These are phyloP conservation scores for Penicillium steckii DNA, from an alignment of 495 filamentous ascomycete species.

Conservation along the genomic window DNA sequence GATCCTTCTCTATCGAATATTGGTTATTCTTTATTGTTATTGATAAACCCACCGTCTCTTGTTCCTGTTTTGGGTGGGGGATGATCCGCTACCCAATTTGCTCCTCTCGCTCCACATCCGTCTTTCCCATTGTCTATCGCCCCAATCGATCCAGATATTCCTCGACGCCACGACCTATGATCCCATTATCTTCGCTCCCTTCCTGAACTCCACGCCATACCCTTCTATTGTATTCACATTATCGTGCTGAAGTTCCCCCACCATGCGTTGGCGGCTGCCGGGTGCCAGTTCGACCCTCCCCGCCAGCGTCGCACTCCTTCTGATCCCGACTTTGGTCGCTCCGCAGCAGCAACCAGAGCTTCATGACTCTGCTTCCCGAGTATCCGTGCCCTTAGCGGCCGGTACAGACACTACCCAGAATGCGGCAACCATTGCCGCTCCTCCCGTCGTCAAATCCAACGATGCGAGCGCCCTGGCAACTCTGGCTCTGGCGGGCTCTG, in stretches of 20 bases:
- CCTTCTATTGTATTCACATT: no score
- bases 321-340: slow-evolving; percentile 45
- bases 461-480: slow-evolving; percentile 93
- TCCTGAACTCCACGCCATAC: not conserved
- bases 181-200: not conserved
- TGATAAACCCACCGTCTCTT: not conserved
- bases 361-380: slow-evolving; percentile 30
- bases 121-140: not conserved
- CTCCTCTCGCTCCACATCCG: slow-evolving; percentile 25
- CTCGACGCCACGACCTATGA: not conserved
- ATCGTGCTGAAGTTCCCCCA: slow-evolving; percentile 34
- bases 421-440: slow-evolving; percentile 20
- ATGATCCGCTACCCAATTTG: slow-evolving; percentile 27
- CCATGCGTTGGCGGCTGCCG: slow-evolving; percentile 51
- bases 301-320: slow-evolving; percentile 48
- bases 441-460: slow-evolving; percentile 51
- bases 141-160: slow-evolving; percentile 4
- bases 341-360: slow-evolving; percentile 48
- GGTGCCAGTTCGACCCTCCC: slow-evolving; percentile 47
- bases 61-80: slow-evolving; percentile 14
- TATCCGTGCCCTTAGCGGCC: slow-evolving; percentile 33
- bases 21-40: not conserved
- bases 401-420: slow-evolving; percentile 18
- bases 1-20: not conserved
- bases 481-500: slow-evolving; percentile 80